Base-by-base conservation (phyloP, 345 rosid species). In the Erysimum cheiranthoides region DNA sequence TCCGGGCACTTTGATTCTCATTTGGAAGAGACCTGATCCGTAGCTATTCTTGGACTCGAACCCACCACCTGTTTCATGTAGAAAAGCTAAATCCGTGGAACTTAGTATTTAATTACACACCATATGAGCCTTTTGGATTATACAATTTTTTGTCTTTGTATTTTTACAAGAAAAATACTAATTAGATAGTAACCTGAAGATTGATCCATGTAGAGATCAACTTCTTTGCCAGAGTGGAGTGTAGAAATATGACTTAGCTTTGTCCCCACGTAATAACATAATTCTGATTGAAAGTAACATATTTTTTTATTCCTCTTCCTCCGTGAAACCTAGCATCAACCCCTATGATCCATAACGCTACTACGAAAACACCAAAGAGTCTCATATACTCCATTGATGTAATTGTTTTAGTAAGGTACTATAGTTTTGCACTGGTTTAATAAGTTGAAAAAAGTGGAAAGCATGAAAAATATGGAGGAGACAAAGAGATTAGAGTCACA, bases 1-100 rank as follows among this genome's bases (percentile, higher is more conserved):
- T 52, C 53, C 70, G 2, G 92, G 89, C 31, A 86, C 63, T 85
- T 86, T 91, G 27, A 89, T 82, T 61, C 73, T 83, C 74, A 85
- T 30, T 42, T 83, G 58, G 74, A 87, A 84, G 56, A 78, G 82
- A 59, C 97, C 97, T 49, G 86, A 84, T 10, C 88, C 94, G 45
- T 80, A 91, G 17, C 21, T 56, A 47, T 49, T 51, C 77, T 83
- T 86, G 17, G 97, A 91, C 5, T 72, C 83, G 61, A 91, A 87
- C 9, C 92, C 92, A 69, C 83, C 72, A 10, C 94, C 94, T 88
- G 58, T 45, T 66, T 35, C 35, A 51, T 25, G 28, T 56, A 66
- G 51, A 49, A 60, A n/a, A n/a, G n/a, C n/a, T n/a, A n/a, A n/a
- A n/a, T n/a, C n/a, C n/a, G n/a, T n/a, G n/a, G n/a, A n/a, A n/a